Evolutionary conservation across 306 rosid genomes (phyloP).

Genomic region (Dryas alaskensis): DNA sequence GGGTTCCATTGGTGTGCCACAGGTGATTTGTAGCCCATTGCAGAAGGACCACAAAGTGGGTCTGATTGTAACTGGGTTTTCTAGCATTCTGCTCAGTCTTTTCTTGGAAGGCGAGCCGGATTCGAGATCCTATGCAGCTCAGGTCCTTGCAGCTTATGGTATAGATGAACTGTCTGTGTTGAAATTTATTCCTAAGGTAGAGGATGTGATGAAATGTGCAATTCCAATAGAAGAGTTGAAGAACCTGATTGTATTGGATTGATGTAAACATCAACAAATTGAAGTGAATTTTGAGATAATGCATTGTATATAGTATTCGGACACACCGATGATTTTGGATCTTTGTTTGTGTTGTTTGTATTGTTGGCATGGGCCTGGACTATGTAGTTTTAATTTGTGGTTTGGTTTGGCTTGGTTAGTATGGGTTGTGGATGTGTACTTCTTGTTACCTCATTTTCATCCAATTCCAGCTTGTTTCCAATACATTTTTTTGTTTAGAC

Average conservation of each 20-base stretch:
- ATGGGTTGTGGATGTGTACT: too few relatives aligned
- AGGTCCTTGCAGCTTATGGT: constrained; percentile 1
- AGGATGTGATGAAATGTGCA: constrained; percentile 3
- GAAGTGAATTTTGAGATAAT: too few relatives aligned
- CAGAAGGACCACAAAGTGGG: constrained; percentile 2
- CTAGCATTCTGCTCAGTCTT: background rate
- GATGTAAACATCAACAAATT: background rate
- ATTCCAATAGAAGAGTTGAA: background rate
- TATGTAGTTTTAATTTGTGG: too few relatives aligned
- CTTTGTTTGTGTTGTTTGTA: too few relatives aligned
- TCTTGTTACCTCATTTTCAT: too few relatives aligned
- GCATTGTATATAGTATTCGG: too few relatives aligned
- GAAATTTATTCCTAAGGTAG: background rate
- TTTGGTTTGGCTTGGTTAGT: too few relatives aligned
- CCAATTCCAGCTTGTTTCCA: too few relatives aligned
- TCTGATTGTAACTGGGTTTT: background rate
- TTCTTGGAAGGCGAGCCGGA: background rate
- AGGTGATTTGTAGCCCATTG: background rate
- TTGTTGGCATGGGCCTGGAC: too few relatives aligned
- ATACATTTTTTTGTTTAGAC: too few relatives aligned
- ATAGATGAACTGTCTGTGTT: background rate
- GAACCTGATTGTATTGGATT: background rate
- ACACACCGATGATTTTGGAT: too few relatives aligned
- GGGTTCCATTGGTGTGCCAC: background rate
- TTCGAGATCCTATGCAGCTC: background rate